phyloP scores from a whole-genome alignment of 1,284 basidiomycete genomes.

The Ceratobasidium sp. region DNA sequence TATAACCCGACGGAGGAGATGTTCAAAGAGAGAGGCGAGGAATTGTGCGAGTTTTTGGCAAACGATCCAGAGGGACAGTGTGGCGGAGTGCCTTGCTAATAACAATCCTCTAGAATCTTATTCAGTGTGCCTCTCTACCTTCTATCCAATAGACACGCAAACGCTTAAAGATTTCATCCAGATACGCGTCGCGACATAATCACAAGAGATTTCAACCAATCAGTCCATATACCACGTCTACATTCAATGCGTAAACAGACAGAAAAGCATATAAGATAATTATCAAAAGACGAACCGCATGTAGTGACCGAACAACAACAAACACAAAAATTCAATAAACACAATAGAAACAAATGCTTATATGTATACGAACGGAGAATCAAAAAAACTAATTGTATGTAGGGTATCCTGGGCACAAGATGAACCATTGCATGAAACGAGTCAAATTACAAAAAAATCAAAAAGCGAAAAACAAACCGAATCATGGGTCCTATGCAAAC shows the following conservation, averaged over 20 bases:
- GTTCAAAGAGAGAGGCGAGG: not conserved
- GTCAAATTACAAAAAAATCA: constrained; percentile 8
- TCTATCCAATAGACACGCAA: no score
- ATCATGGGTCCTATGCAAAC: constrained; percentile 18
- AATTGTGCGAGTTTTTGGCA: not conserved
- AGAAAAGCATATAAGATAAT: constrained; percentile 1
- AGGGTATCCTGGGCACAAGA: constrained; percentile 6
- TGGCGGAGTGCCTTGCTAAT: not conserved
- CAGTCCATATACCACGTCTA: no score
- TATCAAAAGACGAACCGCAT: not conserved
- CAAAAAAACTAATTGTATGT: not conserved
- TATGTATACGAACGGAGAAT: constrained; percentile 1
- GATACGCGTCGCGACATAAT: no score
- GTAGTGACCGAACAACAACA: not conserved
- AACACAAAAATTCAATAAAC: constrained; percentile 9
- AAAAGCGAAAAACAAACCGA: not conserved
- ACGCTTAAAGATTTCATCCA: no score
- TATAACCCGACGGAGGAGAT: not conserved
- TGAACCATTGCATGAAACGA: not conserved
- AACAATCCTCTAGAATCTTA: no score
- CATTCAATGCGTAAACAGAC: no score
- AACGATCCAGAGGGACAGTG: not conserved
- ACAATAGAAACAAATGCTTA: constrained; percentile 11
- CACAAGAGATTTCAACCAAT: no score
- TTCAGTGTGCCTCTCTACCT: no score